Evolutionary conservation across 2,329 filamentous ascomycete genomes (phyloP).

Genomic region (Curvularia sp.): DNA sequence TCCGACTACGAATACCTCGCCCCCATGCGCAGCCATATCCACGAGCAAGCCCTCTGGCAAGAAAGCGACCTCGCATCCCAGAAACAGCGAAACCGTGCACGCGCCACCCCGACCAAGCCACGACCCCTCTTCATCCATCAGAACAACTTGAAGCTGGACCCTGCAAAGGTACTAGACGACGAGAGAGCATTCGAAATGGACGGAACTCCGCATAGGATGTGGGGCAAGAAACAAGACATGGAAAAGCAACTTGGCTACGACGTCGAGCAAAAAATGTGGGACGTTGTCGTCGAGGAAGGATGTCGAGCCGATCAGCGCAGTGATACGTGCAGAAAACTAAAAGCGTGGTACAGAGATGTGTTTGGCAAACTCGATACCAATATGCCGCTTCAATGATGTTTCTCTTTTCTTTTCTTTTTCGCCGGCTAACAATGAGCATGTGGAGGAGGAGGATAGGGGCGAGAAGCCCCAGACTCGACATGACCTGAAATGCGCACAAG

Average conservation of each 20-base stretch:
- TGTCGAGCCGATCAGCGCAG: conserved; percentile 24
- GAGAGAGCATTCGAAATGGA: conserved; percentile 16
- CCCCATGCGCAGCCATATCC: conserved; percentile 28
- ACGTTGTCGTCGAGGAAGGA: conserved; percentile 29
- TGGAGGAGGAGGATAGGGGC: too few species aligned
- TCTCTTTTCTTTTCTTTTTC: neutral
- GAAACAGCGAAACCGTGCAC: conserved; percentile 11
- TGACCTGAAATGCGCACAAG: neutral
- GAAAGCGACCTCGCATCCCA: conserved; percentile 10
- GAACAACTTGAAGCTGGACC: conserved; percentile 31
- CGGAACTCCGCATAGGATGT: conserved; percentile 29
- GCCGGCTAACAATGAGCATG: too few species aligned
- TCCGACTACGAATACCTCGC: conserved; percentile 29
- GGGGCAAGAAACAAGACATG: conserved; percentile 24
- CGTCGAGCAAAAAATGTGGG: conserved; percentile 37
- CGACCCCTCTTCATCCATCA: conserved; percentile 34
- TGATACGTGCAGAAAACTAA: conserved; percentile 23
- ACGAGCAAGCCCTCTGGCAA: conserved; percentile 19
- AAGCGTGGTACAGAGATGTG: conserved; percentile 24
- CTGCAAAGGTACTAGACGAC: conserved; percentile 20
- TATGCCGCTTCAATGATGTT: neutral
- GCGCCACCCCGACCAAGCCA: conserved; percentile 14
- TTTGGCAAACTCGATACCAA: conserved; percentile 20
- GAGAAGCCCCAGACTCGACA: neutral
- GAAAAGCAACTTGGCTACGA: conserved; percentile 33